phyloP scores from a whole-genome alignment of 805 yeast species.

The Candida sonorensis region DNA sequence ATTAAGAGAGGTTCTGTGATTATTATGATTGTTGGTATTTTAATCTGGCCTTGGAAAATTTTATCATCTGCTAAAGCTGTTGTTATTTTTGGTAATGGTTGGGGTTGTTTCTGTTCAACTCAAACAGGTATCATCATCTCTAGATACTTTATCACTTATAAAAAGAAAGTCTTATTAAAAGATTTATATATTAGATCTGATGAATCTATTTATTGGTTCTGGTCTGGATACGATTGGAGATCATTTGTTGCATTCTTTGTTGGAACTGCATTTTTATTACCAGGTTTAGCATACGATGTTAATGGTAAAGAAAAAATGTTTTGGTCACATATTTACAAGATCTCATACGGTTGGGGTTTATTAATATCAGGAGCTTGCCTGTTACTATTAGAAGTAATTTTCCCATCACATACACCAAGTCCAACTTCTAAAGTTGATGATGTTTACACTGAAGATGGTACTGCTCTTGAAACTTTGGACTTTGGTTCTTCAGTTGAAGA shows the following conservation, averaged over 20 bases:
- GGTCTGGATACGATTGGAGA: constrained; percentile 23
- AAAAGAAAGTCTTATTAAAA: constrained; percentile 32
- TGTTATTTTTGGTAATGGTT: constrained; percentile 53
- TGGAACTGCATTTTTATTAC: constrained; percentile 18
- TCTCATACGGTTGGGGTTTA: constrained; percentile 17
- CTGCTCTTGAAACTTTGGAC: constrained; percentile 1
- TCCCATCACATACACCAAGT: constrained; percentile 9
- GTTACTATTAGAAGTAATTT: constrained; percentile 5
- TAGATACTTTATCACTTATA: constrained; percentile 61
- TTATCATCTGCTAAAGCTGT: constrained; percentile 30
- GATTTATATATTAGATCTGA: constrained; percentile 48
- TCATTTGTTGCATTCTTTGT: constrained; percentile 13
- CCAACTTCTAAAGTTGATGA: constrained; percentile 14
- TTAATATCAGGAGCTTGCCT: constrained; percentile 3
- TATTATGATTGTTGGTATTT: constrained; percentile 28
- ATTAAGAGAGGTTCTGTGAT: constrained; percentile 40
- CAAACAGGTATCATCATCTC: constrained; percentile 65
- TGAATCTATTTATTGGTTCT: constrained; percentile 45
- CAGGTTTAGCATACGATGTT: constrained; percentile 17
- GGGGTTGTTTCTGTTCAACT: constrained; percentile 68
- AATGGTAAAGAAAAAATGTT: constrained; percentile 6
- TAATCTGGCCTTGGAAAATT: constrained; percentile 36
- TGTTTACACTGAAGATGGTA: constrained; percentile 13
- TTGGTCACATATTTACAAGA: constrained; percentile 13
- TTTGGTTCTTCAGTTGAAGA: not conserved